Base-by-base conservation (phyloP, 1,284 basidiomycete species). In the Tetrapyrgos nigripes region DNA sequence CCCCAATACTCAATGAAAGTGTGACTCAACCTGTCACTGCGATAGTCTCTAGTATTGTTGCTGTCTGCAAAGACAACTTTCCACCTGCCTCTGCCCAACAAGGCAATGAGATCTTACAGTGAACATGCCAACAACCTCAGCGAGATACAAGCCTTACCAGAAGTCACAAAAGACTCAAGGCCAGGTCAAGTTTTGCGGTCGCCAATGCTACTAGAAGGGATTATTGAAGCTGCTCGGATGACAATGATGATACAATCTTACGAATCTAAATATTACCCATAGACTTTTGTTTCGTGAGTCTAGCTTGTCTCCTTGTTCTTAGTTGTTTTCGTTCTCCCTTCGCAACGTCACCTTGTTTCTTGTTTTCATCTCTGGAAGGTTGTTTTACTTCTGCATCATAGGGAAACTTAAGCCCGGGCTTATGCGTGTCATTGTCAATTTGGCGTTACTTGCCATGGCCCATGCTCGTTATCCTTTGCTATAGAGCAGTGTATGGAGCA, bases 21-120 rank as follows among this genome's bases (percentile, higher is more conserved):
- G 77, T 99, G 51, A 95, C 95, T 14, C 93, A 98, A 73, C 98
- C 99, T 72, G 98, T 98, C 70, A 97, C n/a, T n/a, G n/a, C 96
- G 26, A 97, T 98, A 68, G 95, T 97, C 26, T 95, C 94, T 3
- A 95, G 93, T 66, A 98, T 99, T 66, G 95, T 98, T 46, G 96
- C 94, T 1, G 97, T 98, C 19, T 96, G 93, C 71, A 91, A 92
- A 63, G 94, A 95, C 71, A 95, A 93, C 64, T 80, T 98, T 14
- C 94, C 95, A 0, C 79, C 83, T 1, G 74, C 78, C 5, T 83
- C 88, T 3, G 80, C 80, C 19, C 80, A 73, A 64, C 85, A 92
- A 69, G 94, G 94, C 13, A 87, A 88, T 50, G 88, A 89, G 28
- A 88, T 97, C 48, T 73, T 99, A 53, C 83, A 89, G 91, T 57